Percentiles rank a stretch among this genome's conserved stretches.
Evolutionary conservation across 164 flowering plant genomes (phyloP).

Genomic region (Magnolia changhungtana): DNA sequence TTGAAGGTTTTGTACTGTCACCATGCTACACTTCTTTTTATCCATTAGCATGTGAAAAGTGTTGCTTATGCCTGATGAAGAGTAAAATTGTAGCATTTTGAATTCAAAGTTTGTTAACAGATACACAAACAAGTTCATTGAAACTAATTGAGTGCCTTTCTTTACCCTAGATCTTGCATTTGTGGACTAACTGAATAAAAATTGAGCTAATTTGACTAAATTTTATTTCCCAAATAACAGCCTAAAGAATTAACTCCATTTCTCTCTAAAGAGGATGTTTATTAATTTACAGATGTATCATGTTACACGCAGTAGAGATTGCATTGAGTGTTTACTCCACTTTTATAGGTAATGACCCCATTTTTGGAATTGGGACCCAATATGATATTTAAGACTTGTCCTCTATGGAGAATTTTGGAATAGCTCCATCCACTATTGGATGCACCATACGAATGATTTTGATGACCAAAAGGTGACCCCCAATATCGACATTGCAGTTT

Average conservation of each 20-base stretch:
- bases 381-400: background rate
- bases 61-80: background rate
- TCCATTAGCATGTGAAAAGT: background rate
- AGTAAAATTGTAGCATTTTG: background rate
- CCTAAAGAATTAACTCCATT: no score
- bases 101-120: no score
- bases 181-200: no score
- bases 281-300: no score
- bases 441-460: background rate
- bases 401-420: background rate
- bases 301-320: no score
- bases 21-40: conserved; percentile 1
- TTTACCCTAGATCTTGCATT: no score
- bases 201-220: no score
- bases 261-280: no score
- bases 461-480: background rate
- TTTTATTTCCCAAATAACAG: no score
- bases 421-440: background rate
- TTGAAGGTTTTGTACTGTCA: conserved; percentile 56
- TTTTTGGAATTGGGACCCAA: background rate
- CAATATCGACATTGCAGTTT: background rate
- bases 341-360: background rate
- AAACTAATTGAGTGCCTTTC: no score
- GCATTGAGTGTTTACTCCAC: background rate
- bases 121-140: no score